These are phyloP conservation scores for Sordariomycetes sp. DNA, from an alignment of 2,329 filamentous ascomycete species.

Conservation along the genomic window DNA sequence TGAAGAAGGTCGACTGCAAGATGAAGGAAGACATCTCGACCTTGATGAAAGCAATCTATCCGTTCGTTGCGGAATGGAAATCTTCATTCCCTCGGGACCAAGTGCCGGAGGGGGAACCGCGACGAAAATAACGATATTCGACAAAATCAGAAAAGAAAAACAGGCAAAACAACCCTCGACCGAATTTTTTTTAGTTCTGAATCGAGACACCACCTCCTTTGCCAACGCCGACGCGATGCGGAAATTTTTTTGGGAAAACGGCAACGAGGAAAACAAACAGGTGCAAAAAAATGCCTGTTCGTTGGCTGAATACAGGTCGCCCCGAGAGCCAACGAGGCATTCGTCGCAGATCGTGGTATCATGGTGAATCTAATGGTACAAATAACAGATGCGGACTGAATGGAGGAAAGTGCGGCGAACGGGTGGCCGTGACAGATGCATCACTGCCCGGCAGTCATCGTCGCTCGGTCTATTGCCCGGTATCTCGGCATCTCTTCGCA, in stretches of 20 bases:
- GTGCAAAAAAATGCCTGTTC: constrained; percentile 9
- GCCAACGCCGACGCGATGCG: constrained; percentile 52
- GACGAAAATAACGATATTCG: neutral
- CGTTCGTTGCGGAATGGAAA: constrained; percentile 23
- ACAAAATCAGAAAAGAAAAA: constrained; percentile 3
- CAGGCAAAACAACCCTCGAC: constrained; percentile 12
- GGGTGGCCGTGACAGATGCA: neutral
- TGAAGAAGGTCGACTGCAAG: neutral
- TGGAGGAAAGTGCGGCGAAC: neutral
- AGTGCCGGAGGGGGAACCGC: neutral
- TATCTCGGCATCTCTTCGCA: neutral
- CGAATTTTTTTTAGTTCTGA: constrained; percentile 5
- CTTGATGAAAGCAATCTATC: constrained; percentile 25
- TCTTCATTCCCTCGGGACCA: constrained; percentile 9
- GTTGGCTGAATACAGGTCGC: constrained; percentile 1
- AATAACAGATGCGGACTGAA: constrained; percentile 3
- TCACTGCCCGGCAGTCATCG: neutral
- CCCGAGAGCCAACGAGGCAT: constrained; percentile 10
- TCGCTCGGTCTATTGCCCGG: constrained; percentile 4
- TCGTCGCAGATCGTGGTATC: constrained; percentile 34
- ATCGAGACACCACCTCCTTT: constrained; percentile 15
- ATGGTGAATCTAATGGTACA: constrained; percentile 10
- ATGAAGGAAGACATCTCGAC: constrained; percentile 5
- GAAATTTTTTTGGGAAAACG: constrained; percentile 12
- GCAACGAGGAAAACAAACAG: constrained; percentile 20